A percentile compares a stretch with the other conserved stretches of the same genome.
phyloP scores from a whole-genome alignment of 108 stramenopile species.

The Cyclotella cryptica region DNA sequence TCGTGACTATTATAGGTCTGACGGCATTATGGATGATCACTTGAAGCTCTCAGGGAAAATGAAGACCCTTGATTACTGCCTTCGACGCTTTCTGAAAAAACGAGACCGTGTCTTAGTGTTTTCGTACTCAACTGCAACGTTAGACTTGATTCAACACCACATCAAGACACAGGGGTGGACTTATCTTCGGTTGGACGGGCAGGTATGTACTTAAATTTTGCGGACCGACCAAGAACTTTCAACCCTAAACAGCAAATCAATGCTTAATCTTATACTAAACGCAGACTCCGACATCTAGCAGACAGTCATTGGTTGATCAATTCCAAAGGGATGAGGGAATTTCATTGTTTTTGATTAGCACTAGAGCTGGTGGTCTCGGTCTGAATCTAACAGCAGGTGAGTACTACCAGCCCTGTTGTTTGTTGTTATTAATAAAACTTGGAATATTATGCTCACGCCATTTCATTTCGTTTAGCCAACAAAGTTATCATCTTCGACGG shows the following conservation, averaged over 20 bases:
- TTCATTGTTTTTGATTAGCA: conserved; percentile 85
- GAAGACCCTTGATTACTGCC: conserved; percentile 61
- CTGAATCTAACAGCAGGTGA: conserved; percentile 77
- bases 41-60: conserved; percentile 84
- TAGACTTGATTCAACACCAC: conserved; percentile 87
- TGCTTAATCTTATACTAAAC: background rate
- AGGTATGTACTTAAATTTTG: conserved; percentile 15
- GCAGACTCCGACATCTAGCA: conserved; percentile 61
- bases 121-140: conserved; percentile 88
- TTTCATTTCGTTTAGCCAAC: conserved; percentile 45
- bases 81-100: conserved; percentile 45
- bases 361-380: conserved; percentile 90
- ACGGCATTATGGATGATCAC: conserved; percentile 82
- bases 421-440: conserved; percentile 29
- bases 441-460: background rate
- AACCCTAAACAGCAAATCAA: background rate
- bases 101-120: conserved; percentile 82
- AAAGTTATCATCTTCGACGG: conserved; percentile 76
- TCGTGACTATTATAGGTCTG: conserved; percentile 56
- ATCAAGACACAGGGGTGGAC: conserved; percentile 64
- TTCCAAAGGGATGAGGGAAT: conserved; percentile 78
- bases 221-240: background rate
- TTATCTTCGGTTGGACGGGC: conserved; percentile 90
- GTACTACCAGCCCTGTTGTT: conserved; percentile 31
- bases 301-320: conserved; percentile 77